Base-by-base conservation (phyloP, 1,284 basidiomycete species). In the Dichomitus squalens region DNA sequence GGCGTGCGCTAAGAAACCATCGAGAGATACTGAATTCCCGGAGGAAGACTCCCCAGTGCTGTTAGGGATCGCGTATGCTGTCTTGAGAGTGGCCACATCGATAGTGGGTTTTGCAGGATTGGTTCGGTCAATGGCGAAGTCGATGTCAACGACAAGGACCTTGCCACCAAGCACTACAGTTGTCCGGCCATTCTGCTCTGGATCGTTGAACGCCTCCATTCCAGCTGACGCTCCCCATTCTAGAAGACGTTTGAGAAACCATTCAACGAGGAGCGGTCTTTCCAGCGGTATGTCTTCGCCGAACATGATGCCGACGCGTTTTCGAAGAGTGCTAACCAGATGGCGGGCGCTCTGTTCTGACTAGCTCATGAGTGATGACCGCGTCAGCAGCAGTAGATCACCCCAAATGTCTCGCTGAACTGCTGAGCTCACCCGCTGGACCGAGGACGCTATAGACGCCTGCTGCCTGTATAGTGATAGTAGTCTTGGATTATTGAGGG, bases 91-190 rank as follows among this genome's bases (percentile, higher is more conserved):
- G 0, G 76, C 73, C 14, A 86, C 77, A 29, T 69, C 71, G 27
- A 88, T 73, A 7, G 57, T 57, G 8, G 75, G 75, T 25, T 68
- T 74, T n/a, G 70, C 68, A 1, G 70, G 67, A 40, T 78, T 66
- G 12, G 69, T 69, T 36, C 71, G 73, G 55, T 82, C 74, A 31
- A 86, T 70, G 9, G 73, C 64, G 60, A 92, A 80, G 61, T 88
- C 85, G 56, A 92, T 78, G 66, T 93, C 90, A 52, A 92, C 74
- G 27, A 92, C 89, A 12, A 92, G 76, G 8, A 92, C 83, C 68
- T 90, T 88, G 1, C 90, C 90, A 2, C 84, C 90, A 29, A 92
- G 79, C 16, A 86, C 79, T 36, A 89, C 74, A 0, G 80, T 84
- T 36, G 80, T 74, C n/a, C 72, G 74, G 20, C 78, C 81, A 39